phyloP scores from a whole-genome alignment of 192 early-diverging fungal species.

The Backusella luteola region DNA sequence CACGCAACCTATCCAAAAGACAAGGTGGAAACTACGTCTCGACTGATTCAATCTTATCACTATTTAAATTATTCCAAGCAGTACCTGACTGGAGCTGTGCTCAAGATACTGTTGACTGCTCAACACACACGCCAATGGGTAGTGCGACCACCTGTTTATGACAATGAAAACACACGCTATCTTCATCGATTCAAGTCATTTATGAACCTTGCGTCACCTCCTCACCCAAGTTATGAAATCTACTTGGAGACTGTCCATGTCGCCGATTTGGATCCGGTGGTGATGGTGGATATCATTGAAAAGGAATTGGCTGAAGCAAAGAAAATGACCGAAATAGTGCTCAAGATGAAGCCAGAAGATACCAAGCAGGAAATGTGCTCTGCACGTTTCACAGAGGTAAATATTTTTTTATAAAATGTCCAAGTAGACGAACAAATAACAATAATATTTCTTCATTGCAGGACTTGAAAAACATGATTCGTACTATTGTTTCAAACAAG shows the following conservation, averaged over 20 bases:
- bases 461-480: conserved; percentile 27
- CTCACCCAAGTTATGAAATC: background rate
- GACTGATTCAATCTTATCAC: background rate
- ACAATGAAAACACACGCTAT: conserved; percentile 45
- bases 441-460: background rate
- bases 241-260: background rate
- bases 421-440: too few species aligned
- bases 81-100: conserved; percentile 21
- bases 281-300: conserved; percentile 7
- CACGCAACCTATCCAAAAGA: background rate
- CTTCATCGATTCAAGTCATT: conserved; percentile 49
- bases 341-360: background rate
- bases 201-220: conserved; percentile 26
- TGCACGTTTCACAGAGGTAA: conserved; percentile 27
- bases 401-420: too few species aligned
- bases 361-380: conserved; percentile 29
- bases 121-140: conserved; percentile 31
- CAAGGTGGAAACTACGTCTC: background rate
- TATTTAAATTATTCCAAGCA: conserved; percentile 25
- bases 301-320: conserved; percentile 20
- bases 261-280: background rate
- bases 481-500: conserved; percentile 30
- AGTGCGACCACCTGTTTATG: conserved; percentile 34
- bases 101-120: conserved; percentile 35
- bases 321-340: conserved; percentile 7